A percentile compares a stretch with the other conserved stretches of the same genome.
These are phyloP conservation scores for Trichoderma gamsii DNA, from an alignment of 495 filamentous ascomycete species.

Conservation along the genomic window DNA sequence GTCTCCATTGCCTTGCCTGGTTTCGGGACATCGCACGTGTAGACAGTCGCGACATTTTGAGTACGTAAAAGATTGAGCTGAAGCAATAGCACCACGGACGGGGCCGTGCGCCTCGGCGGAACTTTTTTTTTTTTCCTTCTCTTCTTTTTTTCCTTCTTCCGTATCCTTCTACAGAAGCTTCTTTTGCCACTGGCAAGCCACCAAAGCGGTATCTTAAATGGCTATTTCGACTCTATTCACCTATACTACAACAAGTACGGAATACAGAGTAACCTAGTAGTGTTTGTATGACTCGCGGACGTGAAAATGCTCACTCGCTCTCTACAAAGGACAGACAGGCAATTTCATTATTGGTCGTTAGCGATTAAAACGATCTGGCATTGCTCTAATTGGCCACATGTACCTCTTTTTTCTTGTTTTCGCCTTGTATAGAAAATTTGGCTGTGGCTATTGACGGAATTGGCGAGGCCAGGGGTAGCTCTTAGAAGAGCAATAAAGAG, in stretches of 20 bases:
- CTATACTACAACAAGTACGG: not conserved
- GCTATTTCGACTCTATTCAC: not conserved
- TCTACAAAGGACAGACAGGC: no score
- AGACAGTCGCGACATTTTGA: not conserved
- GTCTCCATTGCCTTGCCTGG: not conserved
- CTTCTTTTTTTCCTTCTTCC: not conserved
- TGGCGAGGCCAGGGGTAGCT: not conserved
- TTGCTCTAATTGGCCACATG: no score
- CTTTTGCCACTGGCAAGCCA: not conserved
- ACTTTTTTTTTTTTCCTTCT: not conserved
- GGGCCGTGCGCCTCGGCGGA: not conserved
- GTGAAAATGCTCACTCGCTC: no score
- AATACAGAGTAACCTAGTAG: no score
- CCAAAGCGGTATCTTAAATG: no score
- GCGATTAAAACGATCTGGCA: no score
- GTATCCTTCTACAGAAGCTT: not conserved
- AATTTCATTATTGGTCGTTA: no score
- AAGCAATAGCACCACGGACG: not conserved
- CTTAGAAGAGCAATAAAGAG: no score
- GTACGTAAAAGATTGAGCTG: not conserved
- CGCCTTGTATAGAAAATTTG: not conserved
- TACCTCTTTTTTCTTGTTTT: not conserved
- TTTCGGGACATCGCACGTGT: not conserved
- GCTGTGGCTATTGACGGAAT: not conserved
- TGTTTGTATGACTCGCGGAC: no score